Base-by-base conservation (phyloP, 2,329 filamentous ascomycete genomes). In the Septoria petroselini region DNA sequence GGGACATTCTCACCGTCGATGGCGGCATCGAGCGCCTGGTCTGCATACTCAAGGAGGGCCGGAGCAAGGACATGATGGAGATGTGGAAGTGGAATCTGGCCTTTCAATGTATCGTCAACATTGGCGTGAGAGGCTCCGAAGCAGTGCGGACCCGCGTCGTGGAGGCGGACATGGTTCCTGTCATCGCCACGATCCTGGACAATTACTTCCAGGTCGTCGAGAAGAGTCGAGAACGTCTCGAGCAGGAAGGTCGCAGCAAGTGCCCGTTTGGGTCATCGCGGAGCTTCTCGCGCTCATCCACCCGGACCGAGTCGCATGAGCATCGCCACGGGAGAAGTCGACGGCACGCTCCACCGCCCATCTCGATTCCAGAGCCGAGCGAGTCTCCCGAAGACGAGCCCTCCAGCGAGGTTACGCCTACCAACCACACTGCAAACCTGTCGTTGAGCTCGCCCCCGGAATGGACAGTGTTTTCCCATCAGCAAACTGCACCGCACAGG, bases 11-110 rank as follows among this genome's bases (percentile, higher is more conserved):
- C 58, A 97, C 91, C 50, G 89, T 98, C 73, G 93, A 98, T 86
- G 93, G 93, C 71, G 93, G 93, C 55, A 93, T 98, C 70, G 93
- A 98, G 75, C 79, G 91, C 58, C 77, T 98, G 61, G 88, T 98
- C 68, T 96, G 90, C 79, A 96, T 98, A 66, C 81, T 98, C 70
- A 98, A 98, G 73, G 89, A 95, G 72, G 93, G 93, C 57, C 81
- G 93, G 67, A 96, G 88, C 73, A 94, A 91, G 72, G 91, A 98
- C 69, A 86, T 96, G 84, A 96, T 97, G 91, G 91, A 96, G 70
- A 95, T 95, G 88, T 98, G 93, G 93, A 97, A 97, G 73, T 98
- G 93, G 93, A 98, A 96, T 67, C 79, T 98, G 56, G 93, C 93
- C 45, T 98, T 98, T 70, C 93, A 97, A 72, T 98, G 93, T 70